These are phyloP conservation scores for Penicillium freii DNA, from an alignment of 2,329 filamentous ascomycete species.

Conservation along the genomic window DNA sequence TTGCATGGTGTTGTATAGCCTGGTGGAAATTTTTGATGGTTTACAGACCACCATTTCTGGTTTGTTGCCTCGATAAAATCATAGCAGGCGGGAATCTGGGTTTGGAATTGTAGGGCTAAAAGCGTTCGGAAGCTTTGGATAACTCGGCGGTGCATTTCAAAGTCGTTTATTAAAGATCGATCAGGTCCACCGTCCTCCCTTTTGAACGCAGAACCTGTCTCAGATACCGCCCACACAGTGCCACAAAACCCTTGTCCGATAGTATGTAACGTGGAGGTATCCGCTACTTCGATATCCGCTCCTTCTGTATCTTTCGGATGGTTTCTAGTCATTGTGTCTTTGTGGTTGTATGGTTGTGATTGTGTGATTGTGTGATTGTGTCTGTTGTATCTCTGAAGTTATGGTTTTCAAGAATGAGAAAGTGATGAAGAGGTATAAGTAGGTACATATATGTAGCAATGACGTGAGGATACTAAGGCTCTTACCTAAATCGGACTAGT, in stretches of 20 bases:
- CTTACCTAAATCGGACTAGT: too few species aligned
- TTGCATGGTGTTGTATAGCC: background rate
- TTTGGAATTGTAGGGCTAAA: background rate
- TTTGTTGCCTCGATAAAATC: background rate
- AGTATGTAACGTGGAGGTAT: background rate
- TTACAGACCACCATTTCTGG: background rate
- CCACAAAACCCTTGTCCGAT: background rate
- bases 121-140: background rate
- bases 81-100: background rate
- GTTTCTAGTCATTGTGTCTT: background rate
- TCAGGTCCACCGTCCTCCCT: background rate
- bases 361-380: too few species aligned
- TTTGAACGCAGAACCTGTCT: background rate
- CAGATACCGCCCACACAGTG: background rate
- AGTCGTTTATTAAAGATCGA: background rate
- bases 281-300: background rate
- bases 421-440: too few species aligned
- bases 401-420: too few species aligned
- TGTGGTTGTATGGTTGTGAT: background rate
- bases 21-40: background rate
- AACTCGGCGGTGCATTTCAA: background rate
- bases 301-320: background rate
- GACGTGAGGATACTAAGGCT: too few species aligned
- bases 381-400: too few species aligned
- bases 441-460: too few species aligned